phyloP scores from a whole-genome alignment of 495 filamentous ascomycete genomes.

The Parathielavia appendiculata region DNA sequence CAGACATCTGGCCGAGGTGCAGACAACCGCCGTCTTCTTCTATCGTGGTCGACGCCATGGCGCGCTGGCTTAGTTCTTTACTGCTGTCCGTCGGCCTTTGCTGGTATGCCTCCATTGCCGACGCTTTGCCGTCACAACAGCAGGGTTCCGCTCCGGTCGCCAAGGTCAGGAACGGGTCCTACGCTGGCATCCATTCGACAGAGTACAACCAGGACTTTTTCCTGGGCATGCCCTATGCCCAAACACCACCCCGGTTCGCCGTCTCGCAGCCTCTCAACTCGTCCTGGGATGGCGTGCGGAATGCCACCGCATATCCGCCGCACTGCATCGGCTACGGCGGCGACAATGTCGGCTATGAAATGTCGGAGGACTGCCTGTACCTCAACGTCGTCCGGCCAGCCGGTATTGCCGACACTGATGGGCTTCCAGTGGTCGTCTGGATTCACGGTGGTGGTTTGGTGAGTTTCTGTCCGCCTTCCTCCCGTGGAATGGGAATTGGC shows the following conservation, averaged over 20 bases:
- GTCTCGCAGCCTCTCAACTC: constrained; percentile 2
- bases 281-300: constrained; percentile 1
- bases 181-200: neutral
- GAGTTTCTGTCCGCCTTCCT: too few species aligned
- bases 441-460: constrained; percentile 67
- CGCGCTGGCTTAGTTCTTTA: neutral
- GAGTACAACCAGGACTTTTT: constrained; percentile 8
- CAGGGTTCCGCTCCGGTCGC: neutral
- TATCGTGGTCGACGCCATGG: too few species aligned
- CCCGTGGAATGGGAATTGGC: too few species aligned
- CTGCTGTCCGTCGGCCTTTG: neutral
- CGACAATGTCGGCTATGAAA: neutral
- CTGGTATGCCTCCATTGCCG: neutral
- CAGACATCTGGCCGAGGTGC: too few species aligned
- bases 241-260: neutral
- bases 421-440: constrained; percentile 66
- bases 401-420: constrained; percentile 45
- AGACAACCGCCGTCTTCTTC: too few species aligned
- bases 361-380: constrained; percentile 60
- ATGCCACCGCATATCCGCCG: neutral
- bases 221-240: constrained; percentile 1
- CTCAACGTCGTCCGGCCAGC: constrained; percentile 61
- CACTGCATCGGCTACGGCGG: constrained; percentile 1
- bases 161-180: constrained; percentile 1
- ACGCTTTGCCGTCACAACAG: neutral